These are phyloP conservation scores for Canavalia gladiata DNA, from an alignment of 306 rosid species.

Conservation along the genomic window DNA sequence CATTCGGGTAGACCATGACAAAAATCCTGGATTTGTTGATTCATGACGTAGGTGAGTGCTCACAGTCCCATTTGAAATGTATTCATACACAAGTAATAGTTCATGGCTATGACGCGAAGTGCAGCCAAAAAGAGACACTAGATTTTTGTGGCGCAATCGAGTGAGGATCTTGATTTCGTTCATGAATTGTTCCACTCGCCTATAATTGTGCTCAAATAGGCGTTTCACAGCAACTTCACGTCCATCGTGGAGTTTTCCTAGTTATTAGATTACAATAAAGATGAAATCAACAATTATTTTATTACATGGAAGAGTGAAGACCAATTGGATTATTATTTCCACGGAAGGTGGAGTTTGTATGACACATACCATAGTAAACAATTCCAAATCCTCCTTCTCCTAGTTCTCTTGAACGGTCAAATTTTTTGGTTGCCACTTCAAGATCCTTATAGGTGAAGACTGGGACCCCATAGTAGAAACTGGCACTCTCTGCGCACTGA, in stretches of 20 bases:
- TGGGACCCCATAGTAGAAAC: conserved; percentile 47
- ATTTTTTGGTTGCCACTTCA: conserved; percentile 68
- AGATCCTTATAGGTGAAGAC: conserved; percentile 57
- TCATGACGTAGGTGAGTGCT: conserved; percentile 65
- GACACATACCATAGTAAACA: conserved; percentile 53
- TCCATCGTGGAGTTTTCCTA: conserved; percentile 68
- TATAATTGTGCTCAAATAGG: conserved; percentile 50
- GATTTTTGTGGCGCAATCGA: not conserved
- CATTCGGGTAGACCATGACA: conserved; percentile 65
- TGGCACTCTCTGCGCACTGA: conserved; percentile 16
- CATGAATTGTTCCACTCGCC: not conserved
- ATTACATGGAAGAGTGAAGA: not conserved
- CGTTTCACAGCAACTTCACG: conserved; percentile 75
- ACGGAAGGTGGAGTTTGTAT: not conserved
- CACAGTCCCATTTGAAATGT: conserved; percentile 57
- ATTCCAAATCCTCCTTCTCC: conserved; percentile 69
- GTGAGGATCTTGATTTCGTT: conserved; percentile 18
- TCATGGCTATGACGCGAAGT: not conserved
- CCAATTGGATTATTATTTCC: not conserved
- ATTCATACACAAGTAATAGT: not conserved
- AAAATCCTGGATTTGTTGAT: conserved; percentile 21
- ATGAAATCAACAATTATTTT: conserved; percentile 5
- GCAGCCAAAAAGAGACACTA: not conserved
- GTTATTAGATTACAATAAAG: not conserved
- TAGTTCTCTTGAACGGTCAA: conserved; percentile 61